Evolutionary conservation across 1,284 basidiomycete species (phyloP).

Genomic region (Cutaneotrichosporon arboriforme): DNA sequence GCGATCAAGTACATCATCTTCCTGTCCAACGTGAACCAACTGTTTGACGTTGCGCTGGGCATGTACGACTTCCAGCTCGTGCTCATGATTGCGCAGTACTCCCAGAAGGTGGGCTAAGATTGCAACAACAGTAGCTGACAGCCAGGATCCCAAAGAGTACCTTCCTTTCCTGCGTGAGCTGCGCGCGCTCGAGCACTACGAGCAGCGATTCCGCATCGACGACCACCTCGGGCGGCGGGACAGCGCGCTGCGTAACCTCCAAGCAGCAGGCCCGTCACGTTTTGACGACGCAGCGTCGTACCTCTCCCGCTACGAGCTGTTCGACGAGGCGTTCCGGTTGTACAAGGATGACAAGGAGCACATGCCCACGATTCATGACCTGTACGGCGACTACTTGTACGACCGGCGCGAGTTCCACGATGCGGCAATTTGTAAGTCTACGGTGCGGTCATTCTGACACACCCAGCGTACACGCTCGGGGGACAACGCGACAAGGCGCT

Average conservation of each 20-base stretch:
- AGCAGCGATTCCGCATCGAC: conserved; percentile 88
- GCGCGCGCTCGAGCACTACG: conserved; percentile 68
- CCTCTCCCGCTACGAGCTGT: conserved; percentile 71
- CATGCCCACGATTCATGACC: conserved; percentile 63
- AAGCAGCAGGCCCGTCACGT: conserved; percentile 54
- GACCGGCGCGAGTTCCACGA: conserved; percentile 76
- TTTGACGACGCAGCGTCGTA: conserved; percentile 79
- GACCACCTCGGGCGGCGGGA: conserved; percentile 76
- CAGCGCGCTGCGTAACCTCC: conserved; percentile 71
- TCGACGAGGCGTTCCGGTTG: conserved; percentile 64
- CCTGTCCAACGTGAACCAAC: conserved; percentile 83
- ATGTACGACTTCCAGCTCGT: conserved; percentile 99
- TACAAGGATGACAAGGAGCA: conserved; percentile 61
- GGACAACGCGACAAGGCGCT: conserved; percentile 64
- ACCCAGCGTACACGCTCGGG: conserved; percentile 68
- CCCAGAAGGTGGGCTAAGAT: conserved; percentile 59
- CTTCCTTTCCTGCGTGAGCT: conserved; percentile 91
- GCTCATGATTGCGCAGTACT: conserved; percentile 92
- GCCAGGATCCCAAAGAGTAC: conserved; percentile 85
- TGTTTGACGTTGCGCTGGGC: conserved; percentile 91
- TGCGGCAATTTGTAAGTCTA: conserved; percentile 65
- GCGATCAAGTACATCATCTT: conserved; percentile 99
- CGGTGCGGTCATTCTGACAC: background rate
- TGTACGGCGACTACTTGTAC: conserved; percentile 85
- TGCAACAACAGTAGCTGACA: background rate